Conservation (phyloP, 345 rosid genomes). For the Psidium guajava region DNA sequence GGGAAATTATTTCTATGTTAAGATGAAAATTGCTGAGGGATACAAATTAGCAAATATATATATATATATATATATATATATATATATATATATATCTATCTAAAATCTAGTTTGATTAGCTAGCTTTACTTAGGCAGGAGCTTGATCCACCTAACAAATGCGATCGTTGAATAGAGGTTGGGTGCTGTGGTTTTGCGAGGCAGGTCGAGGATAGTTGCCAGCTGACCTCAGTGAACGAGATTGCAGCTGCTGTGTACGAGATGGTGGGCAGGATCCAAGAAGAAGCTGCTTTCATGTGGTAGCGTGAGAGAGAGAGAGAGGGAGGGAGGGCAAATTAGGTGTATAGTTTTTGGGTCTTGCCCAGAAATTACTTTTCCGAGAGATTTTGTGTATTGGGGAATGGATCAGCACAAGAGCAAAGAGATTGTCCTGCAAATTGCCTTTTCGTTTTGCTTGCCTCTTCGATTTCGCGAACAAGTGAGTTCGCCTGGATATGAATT, state of each 20-base stretch:
- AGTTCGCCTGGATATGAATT: background rate
- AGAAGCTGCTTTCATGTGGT: background rate
- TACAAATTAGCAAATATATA: background rate
- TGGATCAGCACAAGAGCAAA: background rate
- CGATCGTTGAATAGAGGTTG: background rate
- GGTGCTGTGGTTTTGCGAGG: background rate
- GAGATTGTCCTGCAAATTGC: background rate
- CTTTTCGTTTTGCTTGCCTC: background rate
- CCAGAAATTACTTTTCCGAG: background rate
- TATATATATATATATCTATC: no score
- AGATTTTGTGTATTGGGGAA: background rate
- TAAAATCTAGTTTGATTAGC: background rate
- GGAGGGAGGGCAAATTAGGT: background rate
- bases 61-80: no score
- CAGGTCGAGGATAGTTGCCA: conserved; percentile 49
- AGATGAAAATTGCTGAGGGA: background rate
- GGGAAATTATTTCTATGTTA: background rate
- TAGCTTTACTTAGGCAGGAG: background rate
- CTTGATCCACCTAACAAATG: background rate
- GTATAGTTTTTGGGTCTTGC: background rate
- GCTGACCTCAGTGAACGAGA: conserved; percentile 30
- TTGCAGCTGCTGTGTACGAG: conserved; percentile 42
- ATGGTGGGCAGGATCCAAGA: conserved; percentile 35
- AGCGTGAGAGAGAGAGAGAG: background rate
- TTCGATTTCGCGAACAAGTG: background rate